Evolutionary conservation across 2,329 filamentous ascomycete genomes (phyloP).

Genomic region (Sporothrix brasiliensis): DNA sequence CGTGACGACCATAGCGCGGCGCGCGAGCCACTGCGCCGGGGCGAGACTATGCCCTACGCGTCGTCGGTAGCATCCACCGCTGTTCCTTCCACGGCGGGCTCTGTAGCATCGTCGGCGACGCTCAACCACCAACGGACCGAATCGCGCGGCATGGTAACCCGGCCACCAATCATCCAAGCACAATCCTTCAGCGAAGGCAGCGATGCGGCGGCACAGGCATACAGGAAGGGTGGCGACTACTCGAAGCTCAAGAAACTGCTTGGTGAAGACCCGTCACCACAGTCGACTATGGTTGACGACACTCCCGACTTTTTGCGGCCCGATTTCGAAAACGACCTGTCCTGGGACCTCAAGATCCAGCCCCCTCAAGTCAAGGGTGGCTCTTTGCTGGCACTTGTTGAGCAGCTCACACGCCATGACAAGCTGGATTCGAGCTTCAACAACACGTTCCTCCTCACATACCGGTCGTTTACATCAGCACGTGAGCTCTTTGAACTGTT

Average conservation of each 20-base stretch:
- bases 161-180: slow-evolving; percentile 56
- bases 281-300: slow-evolving; percentile 64
- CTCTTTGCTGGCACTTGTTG: slow-evolving; percentile 83
- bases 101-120: slow-evolving; percentile 17
- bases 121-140: slow-evolving; percentile 58
- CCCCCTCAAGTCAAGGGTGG: slow-evolving; percentile 82
- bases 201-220: slow-evolving; percentile 52
- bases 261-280: slow-evolving; percentile 63
- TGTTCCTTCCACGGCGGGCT: slow-evolving; percentile 20
- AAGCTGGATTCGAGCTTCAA: slow-evolving; percentile 95
- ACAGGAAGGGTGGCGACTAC: slow-evolving; percentile 62
- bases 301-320: slow-evolving; percentile 81
- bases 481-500: slow-evolving; percentile 90
- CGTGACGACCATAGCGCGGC: slow-evolving; percentile 51
- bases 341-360: slow-evolving; percentile 81
- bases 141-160: slow-evolving; percentile 53
- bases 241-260: slow-evolving; percentile 69
- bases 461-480: slow-evolving; percentile 90
- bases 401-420: slow-evolving; percentile 94
- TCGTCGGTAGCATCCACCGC: slow-evolving; percentile 37
- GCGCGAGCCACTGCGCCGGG: slow-evolving; percentile 59
- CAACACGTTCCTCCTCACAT: slow-evolving; percentile 95
- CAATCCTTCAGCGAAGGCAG: slow-evolving; percentile 67
- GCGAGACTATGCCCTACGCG: slow-evolving; percentile 60
- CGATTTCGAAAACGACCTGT: slow-evolving; percentile 85